These are phyloP conservation scores for Colletotrichum sp. DNA, from an alignment of 2,329 filamentous ascomycete genomes.

Conservation along the genomic window DNA sequence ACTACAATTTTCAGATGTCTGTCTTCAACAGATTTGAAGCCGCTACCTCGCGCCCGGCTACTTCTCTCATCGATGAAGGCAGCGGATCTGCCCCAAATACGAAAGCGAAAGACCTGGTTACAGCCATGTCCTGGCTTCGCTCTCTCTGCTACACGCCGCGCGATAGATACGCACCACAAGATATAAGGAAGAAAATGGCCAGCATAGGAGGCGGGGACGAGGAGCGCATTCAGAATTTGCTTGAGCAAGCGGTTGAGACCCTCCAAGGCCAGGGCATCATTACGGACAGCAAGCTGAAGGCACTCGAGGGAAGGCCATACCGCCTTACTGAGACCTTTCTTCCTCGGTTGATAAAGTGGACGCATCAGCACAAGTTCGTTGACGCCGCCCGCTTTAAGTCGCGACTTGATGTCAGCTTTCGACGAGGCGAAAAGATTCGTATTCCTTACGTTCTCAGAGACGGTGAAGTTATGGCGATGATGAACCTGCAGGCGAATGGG, in stretches of 20 bases:
- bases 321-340: constrained; percentile 65
- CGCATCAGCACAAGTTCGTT: constrained; percentile 58
- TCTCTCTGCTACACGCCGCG: constrained; percentile 61
- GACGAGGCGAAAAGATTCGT: constrained; percentile 41
- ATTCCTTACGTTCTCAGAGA: constrained; percentile 66
- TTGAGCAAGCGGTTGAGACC: constrained; percentile 53
- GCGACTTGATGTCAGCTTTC: constrained; percentile 62
- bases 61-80: constrained; percentile 32
- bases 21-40: constrained; percentile 64
- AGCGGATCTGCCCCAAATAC: background rate
- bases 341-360: constrained; percentile 60
- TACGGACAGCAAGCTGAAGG: constrained; percentile 63
- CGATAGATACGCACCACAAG: constrained; percentile 50
- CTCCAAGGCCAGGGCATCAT: constrained; percentile 59
- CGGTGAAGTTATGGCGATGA: constrained; percentile 69
- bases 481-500: constrained; percentile 67
- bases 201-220: constrained; percentile 48
- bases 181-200: constrained; percentile 56
- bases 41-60: constrained; percentile 52
- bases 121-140: constrained; percentile 65
- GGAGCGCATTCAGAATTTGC: constrained; percentile 40
- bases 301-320: constrained; percentile 65
- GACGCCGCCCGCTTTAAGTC: constrained; percentile 66
- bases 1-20: constrained; percentile 57
- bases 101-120: constrained; percentile 34